Percentiles rank a stretch among this genome's conserved stretches.
These are phyloP conservation scores for Podaxis sp. DNA, from an alignment of 768 basidiomycete species.

Conservation along the genomic window DNA sequence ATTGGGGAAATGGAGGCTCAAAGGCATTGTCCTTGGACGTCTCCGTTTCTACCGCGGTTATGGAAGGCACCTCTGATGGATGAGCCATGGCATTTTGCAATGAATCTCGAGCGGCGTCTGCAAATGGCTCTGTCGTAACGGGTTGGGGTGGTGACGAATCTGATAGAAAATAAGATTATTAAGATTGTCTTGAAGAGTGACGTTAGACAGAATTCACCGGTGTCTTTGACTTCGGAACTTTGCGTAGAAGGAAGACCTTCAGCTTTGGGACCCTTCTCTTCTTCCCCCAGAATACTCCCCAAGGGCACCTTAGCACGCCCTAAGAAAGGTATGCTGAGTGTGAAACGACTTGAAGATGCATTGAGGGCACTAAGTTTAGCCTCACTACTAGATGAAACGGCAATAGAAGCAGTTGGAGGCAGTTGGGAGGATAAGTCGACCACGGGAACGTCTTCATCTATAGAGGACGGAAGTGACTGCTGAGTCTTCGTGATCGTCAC, in stretches of 20 bases:
- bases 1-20: neutral
- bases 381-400: neutral
- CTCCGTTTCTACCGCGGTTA: neutral
- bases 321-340: constrained; percentile 21
- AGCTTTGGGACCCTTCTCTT: neutral
- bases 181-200: constrained; percentile 5
- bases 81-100: constrained; percentile 9
- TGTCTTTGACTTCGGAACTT: constrained; percentile 1
- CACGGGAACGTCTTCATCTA: constrained; percentile 21
- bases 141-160: constrained; percentile 4
- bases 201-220: neutral
- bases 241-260: neutral
- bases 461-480: constrained; percentile 13
- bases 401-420: neutral
- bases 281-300: constrained; percentile 4
- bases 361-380: neutral
- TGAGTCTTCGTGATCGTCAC: neutral
- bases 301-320: constrained; percentile 20
- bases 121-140: constrained; percentile 1
- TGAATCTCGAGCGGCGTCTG: constrained; percentile 12
- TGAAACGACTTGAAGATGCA: constrained; percentile 17
- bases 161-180: constrained; percentile 8
- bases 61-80: constrained; percentile 1
- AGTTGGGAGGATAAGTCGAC: constrained; percentile 15
- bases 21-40: neutral